Percentiles rank a stretch among this genome's conserved stretches.
Conservation (phyloP, 345 rosid species). For the Lumnitzera littorea region DNA sequence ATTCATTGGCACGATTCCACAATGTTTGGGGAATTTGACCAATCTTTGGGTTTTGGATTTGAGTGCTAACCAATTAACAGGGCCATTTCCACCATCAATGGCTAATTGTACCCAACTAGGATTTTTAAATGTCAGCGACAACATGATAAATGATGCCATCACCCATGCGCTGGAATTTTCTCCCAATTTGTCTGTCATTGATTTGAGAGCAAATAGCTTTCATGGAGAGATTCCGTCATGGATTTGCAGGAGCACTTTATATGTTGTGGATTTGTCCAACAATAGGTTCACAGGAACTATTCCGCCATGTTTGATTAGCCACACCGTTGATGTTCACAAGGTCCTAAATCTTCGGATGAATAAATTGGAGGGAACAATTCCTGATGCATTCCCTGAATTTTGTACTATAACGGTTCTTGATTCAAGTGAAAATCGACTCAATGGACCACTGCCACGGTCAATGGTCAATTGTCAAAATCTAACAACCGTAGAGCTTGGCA, state of each 20-base stretch:
- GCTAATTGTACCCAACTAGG: background rate
- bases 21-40: background rate
- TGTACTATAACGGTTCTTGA: background rate
- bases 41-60: background rate
- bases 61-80: background rate
- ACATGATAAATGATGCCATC: slow-evolving; percentile 11
- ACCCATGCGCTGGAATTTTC: slow-evolving; percentile 3
- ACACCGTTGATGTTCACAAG: background rate
- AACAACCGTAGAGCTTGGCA: slow-evolving; percentile 20
- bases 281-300: slow-evolving; percentile 17
- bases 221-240: slow-evolving; percentile 15
- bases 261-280: slow-evolving; percentile 8
- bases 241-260: slow-evolving; percentile 4
- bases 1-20: background rate
- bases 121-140: background rate
- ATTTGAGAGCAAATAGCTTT: slow-evolving; percentile 1
- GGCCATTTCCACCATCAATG: slow-evolving; percentile 11
- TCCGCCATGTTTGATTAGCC: slow-evolving; percentile 18
- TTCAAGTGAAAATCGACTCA: slow-evolving; percentile 15
- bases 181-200: background rate
- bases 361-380: slow-evolving; percentile 11
- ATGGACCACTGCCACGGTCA: slow-evolving; percentile 13
- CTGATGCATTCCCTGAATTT: background rate
- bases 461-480: slow-evolving; percentile 10
- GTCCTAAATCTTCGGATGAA: slow-evolving; percentile 15